These are phyloP conservation scores for Floccularia luteovirens DNA, from an alignment of 768 basidiomycete genomes.

Conservation along the genomic window DNA sequence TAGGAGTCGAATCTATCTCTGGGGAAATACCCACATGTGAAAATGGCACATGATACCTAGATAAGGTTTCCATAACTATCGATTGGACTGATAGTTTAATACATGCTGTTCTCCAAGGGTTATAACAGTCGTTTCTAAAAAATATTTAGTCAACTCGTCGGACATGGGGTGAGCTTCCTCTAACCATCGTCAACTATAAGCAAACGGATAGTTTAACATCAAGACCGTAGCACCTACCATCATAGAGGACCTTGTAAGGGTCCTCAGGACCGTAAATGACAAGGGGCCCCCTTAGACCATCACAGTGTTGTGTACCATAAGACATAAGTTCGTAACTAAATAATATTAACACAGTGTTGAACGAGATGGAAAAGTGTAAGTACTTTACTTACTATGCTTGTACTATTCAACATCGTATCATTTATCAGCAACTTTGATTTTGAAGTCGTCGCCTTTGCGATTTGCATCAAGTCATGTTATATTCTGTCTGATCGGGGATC, in stretches of 20 bases:
- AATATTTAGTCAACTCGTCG: constrained; percentile 15
- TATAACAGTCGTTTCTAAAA: constrained; percentile 28
- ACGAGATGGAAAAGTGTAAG: too few relatives aligned
- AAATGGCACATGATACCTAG: constrained; percentile 14
- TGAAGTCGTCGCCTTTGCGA: too few relatives aligned
- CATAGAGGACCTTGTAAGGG: constrained; percentile 11
- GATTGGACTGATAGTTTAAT: not conserved
- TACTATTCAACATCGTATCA: too few relatives aligned
- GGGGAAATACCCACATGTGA: constrained; percentile 11
- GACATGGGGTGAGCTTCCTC: constrained; percentile 3
- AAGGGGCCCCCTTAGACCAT: constrained; percentile 33
- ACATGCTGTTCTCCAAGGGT: constrained; percentile 29
- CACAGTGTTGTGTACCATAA: constrained; percentile 36
- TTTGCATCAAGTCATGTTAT: too few relatives aligned
- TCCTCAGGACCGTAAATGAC: constrained; percentile 21
- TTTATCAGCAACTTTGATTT: too few relatives aligned
- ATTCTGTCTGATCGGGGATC: too few relatives aligned
- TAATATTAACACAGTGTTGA: too few relatives aligned
- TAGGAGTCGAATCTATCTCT: constrained; percentile 18
- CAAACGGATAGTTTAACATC: not conserved
- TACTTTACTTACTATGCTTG: too few relatives aligned
- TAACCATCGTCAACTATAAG: constrained; percentile 22
- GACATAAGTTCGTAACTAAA: too few relatives aligned
- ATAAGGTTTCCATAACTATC: not conserved
- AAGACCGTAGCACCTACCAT: constrained; percentile 3